Base-by-base conservation (phyloP, 1,139 yeast species). In the Suhomyces guaymorum region DNA sequence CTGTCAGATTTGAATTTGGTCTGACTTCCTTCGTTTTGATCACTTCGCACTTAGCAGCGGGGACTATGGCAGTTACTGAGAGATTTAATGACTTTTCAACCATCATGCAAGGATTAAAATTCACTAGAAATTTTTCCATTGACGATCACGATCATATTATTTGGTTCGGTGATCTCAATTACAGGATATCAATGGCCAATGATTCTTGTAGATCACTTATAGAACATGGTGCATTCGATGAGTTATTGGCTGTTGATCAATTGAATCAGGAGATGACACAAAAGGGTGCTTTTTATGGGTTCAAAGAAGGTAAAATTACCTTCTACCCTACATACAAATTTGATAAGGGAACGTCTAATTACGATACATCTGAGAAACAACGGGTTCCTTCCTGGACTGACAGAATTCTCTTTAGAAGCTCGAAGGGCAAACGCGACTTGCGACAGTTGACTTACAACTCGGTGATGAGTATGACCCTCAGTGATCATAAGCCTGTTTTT, bases 311-410 rank as follows among this genome's bases (percentile, higher is more conserved):
- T 65, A 79, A 76, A 18, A 49, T 56, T 27, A 73, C 65, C 19
- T 92, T 92, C 52, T 75, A 82, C 32, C 98, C 98, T 8, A 92
- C 98, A 0, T 92, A 92, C 61, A 92, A 92, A 55, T 92, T 84
- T 59, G 96, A 92, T 55, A 88, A 87, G 39, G 95, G 95, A 3
- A 87, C 96, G 0, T 78, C 78, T 32, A 64, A 63, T 5, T 92
- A 89, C 57, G 98, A 92, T 57, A 77, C 95, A 0, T 83, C 95
- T 11, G 98, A 92, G 48, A 92, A 92, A 57, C 84, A 82, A 55
- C 74, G 98, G 47, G 83, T 85, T 16, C 98, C 98, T 2, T 89
- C 97, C 0, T 92, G 97, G 97, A 92, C 97, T 0, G 98, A 92
- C 63, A 68, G 99, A 55, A 79, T 88, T 28, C 70, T 89, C 35